Conservation (phyloP, 805 yeast species). For the Starmerella etchellsii region DNA sequence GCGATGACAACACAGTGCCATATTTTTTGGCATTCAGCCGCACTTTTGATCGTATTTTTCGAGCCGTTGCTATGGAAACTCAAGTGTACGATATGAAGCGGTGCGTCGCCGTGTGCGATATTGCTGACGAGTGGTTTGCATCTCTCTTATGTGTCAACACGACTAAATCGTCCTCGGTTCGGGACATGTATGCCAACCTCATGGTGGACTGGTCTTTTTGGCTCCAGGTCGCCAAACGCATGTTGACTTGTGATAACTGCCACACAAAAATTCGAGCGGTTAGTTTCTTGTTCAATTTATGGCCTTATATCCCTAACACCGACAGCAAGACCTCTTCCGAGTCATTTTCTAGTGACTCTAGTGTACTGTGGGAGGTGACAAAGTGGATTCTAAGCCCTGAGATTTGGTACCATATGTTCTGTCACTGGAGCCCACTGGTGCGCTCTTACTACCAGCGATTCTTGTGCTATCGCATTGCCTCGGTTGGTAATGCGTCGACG, state of each 20-base stretch:
- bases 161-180: conserved; percentile 1
- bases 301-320: conserved; percentile 43
- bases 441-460: conserved; percentile 56
- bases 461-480: conserved; percentile 48
- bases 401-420: conserved; percentile 46
- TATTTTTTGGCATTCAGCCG: conserved; percentile 25
- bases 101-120: conserved; percentile 30
- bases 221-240: conserved; percentile 44
- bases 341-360: conserved; percentile 18
- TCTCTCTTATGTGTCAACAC: conserved; percentile 17
- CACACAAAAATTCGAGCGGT: conserved; percentile 51
- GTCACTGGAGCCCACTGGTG: conserved; percentile 71
- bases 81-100: conserved; percentile 28
- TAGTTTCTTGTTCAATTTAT: conserved; percentile 55
- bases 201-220: conserved; percentile 65
- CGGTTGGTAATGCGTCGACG: conserved; percentile 21
- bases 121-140: conserved; percentile 31
- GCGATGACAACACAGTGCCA: conserved; percentile 25
- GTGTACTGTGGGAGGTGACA: conserved; percentile 38
- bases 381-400: conserved; percentile 40
- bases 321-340: not conserved
- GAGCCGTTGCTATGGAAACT: conserved; percentile 26
- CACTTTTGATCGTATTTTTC: conserved; percentile 29
- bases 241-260: conserved; percentile 52
- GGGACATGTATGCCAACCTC: conserved; percentile 11